Evolutionary conservation across 2,329 filamentous ascomycete species (phyloP), one percentile per base, ranked within the genome.

Genomic region (Talaromyces sp.): DNA sequence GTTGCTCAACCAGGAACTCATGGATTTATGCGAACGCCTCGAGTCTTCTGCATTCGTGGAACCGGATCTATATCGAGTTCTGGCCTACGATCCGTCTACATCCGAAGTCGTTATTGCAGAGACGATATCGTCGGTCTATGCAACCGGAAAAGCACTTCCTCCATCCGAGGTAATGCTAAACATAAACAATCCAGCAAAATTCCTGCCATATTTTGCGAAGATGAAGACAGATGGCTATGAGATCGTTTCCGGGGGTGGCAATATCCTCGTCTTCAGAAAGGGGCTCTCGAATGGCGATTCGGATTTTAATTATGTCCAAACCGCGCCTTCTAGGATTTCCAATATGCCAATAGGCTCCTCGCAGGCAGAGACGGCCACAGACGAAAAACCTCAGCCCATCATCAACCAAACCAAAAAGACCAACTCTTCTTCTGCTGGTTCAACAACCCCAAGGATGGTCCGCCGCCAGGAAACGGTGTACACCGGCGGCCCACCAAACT

Each of bases 151-250:
- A 13, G 56, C 58, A 31, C 54, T 64, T 1, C 68, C 70, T 57
- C 68, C 73, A 7, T 65, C 68, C n/a, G 70, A 76, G 13, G 66
- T 77, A 6, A 65, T 80, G 8, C 66, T 71, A 19, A 71, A 68
- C 11, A 65, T 80, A 8, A 71, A 75, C 35, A 71, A 74, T 27
- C 73, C 77, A 3, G 72, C 73, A n/a, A 74, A 73, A 38, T 79
- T 79, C 52, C 63, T 79, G 1, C 72, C 72, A 3, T 72, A 76
- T 58, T 76, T 79, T 41, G 67, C 68, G 5, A 62, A 68, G 29
- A 71, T 80, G 68, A 67, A 74, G 56, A 58, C 65, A 27, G 70
- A 75, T 41, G 78, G 77, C 3, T 80, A 77, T 56, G 75, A 77
- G 17, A 73, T 80, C 41, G 71, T 74, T 11, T 75, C 73, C 5